These are phyloP conservation scores for Nitzschia inconspicua DNA, from an alignment of 108 stramenopile genomes.

Conservation along the genomic window DNA sequence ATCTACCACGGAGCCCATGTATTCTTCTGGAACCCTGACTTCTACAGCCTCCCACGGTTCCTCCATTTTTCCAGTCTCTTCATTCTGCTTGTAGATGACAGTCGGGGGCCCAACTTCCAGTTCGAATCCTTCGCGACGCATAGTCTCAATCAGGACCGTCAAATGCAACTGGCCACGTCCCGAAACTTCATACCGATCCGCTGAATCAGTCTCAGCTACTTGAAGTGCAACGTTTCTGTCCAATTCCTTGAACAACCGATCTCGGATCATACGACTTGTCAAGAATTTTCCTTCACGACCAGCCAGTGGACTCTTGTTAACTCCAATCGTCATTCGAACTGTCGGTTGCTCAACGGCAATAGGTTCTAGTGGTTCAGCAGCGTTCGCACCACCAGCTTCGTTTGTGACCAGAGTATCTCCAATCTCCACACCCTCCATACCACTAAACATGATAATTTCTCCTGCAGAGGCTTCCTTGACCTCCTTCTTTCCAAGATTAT, in stretches of 20 bases:
- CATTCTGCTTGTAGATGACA: slow-evolving; percentile 89
- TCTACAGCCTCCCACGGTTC: slow-evolving; percentile 97
- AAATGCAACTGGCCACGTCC: slow-evolving; percentile 99
- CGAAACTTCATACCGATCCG: slow-evolving; percentile 93
- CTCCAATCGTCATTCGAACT: slow-evolving; percentile 97
- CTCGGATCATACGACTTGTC: slow-evolving; percentile 95
- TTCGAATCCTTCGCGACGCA: slow-evolving; percentile 99
- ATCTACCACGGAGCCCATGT: slow-evolving; percentile 90
- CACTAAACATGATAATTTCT: slow-evolving; percentile 98
- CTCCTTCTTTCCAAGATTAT: slow-evolving; percentile 92
- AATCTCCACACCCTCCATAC: slow-evolving; percentile 88
- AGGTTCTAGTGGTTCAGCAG: slow-evolving; percentile 86
- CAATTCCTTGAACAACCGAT: slow-evolving; percentile 95
- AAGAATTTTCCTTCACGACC: slow-evolving; percentile 97
- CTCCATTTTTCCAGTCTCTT: slow-evolving; percentile 85
- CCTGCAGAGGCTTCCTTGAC: slow-evolving; percentile 90
- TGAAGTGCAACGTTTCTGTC: slow-evolving; percentile 95
- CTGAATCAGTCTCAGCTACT: slow-evolving; percentile 91
- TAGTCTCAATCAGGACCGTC: slow-evolving; percentile 97
- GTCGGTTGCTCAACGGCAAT: slow-evolving; percentile 98
- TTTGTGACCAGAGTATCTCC: slow-evolving; percentile 95
- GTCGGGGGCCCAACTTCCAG: slow-evolving; percentile 96
- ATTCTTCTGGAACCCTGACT: slow-evolving; percentile 94
- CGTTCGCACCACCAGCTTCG: slow-evolving; percentile 69
- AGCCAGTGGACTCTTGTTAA: slow-evolving; percentile 98